Percentiles rank a stretch among this genome's conserved stretches.
Conservation (phyloP, 257 asterid genomes). For the Linaria vulgaris region DNA sequence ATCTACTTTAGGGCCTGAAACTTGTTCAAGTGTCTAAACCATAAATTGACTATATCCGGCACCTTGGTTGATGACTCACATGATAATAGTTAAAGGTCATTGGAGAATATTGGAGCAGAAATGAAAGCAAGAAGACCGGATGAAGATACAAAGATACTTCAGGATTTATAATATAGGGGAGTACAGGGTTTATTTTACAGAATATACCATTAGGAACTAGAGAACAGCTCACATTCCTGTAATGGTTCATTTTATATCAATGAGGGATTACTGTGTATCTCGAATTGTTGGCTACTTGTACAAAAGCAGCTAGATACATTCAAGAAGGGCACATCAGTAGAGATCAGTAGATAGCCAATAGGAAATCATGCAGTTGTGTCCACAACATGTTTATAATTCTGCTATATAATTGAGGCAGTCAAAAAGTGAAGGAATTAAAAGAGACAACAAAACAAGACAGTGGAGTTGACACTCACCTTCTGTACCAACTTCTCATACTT, state of each 20-base stretch:
- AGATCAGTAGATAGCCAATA: constrained; percentile 22
- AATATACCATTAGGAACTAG: neutral
- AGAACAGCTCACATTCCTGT: neutral
- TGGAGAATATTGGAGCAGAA: neutral
- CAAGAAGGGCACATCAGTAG: neutral
- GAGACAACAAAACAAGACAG: constrained; percentile 6
- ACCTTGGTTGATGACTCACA: neutral
- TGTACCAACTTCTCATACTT: constrained; percentile 57
- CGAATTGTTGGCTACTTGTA: constrained; percentile 1
- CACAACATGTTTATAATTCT: constrained; percentile 2
- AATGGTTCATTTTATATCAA: no score
- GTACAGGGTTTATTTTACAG: neutral
- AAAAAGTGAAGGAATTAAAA: constrained; percentile 15
- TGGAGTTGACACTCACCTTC: constrained; percentile 60
- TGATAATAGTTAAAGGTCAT: neutral
- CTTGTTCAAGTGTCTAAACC: neutral
- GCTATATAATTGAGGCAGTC: constrained; percentile 2
- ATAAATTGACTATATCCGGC: neutral
- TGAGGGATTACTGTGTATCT: constrained; percentile 4
- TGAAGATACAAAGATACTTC: neutral
- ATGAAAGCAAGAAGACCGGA: neutral
- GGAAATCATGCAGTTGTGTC: constrained; percentile 1
- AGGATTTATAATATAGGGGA: neutral
- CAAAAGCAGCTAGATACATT: constrained; percentile 8
- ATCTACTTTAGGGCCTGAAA: neutral